Base-by-base conservation (phyloP, 108 stramenopile genomes). In the Nitzschia sp. region DNA sequence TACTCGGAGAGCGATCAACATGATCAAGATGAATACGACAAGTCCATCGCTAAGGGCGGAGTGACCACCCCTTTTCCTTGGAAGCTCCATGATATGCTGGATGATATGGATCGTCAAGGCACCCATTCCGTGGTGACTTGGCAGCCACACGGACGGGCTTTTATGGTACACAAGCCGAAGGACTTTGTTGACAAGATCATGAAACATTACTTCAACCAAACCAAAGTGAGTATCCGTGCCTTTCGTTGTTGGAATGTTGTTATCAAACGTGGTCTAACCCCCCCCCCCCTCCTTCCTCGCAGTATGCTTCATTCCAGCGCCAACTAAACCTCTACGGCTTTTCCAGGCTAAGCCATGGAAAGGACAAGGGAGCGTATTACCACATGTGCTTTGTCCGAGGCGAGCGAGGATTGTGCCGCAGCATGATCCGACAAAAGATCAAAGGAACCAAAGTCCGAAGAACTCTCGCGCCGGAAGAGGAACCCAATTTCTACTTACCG, bases 121-220 rank as follows among this genome's bases (percentile, higher is more conserved):
- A 56, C 66, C 23, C 66, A 68, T 47, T 65, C 69, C 30, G 80
- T 92, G 29, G 82, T 93, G 15, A 84, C 80, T 0, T 93, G 91
- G 91, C 81, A 79, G 36, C 76, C 88, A 29, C 87, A 90, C 59
- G 92, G 92, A 15, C 69, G 85, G 48, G 77, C 78, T 47, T 93
- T 93, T 44, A 73, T 83, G 34, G 80, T 93, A 9, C 83, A 84
- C 56, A 80, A 85, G 26, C 84, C 82, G 3, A 80, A 81, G 41
- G 84, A 77, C 4, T 89, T 93, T 64, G 86, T 88, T 15, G 56
- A 67, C n/a, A 26, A 84, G 30, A 63, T 96, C 35, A 85, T 98
- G 89, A 93, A 93, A 4, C 45, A 71, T 11, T 92, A 91, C 69
- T 97, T 97, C 71, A 84, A 82, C 44, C 91, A 90, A 62, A 87